phyloP scores from a whole-genome alignment of 1,284 basidiomycete genomes.

The Pseudozyma pruni region DNA sequence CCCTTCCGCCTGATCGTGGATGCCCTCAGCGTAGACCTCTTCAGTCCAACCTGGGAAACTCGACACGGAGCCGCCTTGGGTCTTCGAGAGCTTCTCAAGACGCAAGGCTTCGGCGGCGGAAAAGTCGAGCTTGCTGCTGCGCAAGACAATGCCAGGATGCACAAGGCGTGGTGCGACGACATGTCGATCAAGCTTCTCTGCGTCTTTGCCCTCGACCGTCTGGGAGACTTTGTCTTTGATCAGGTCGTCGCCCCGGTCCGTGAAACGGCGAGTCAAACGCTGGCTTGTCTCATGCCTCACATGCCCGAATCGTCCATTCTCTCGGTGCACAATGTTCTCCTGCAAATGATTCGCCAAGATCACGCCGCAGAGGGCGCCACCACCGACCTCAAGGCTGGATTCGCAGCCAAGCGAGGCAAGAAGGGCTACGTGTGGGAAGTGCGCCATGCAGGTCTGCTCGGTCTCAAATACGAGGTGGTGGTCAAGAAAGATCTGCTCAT shows the following conservation, averaged over 20 bases:
- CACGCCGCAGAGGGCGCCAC: constrained; percentile 67
- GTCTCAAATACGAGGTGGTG: constrained; percentile 97
- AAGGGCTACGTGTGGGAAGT: constrained; percentile 91
- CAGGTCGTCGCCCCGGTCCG: constrained; percentile 97
- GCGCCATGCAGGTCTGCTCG: constrained; percentile 92
- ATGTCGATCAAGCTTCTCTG: constrained; percentile 86
- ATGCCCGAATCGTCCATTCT: constrained; percentile 80
- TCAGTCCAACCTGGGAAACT: constrained; percentile 87
- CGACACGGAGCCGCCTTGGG: constrained; percentile 94
- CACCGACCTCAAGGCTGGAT: constrained; percentile 37
- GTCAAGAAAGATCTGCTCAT: constrained; percentile 83
- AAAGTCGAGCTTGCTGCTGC: constrained; percentile 69
- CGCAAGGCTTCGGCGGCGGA: constrained; percentile 84
- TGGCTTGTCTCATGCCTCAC: constrained; percentile 87
- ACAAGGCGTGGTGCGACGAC: constrained; percentile 88
- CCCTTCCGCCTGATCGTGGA: constrained; percentile 88
- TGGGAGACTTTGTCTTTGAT: constrained; percentile 97
- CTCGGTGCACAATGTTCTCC: constrained; percentile 83
- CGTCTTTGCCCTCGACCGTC: constrained; percentile 93
- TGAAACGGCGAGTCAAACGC: constrained; percentile 93
- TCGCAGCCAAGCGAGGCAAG: constrained; percentile 69
- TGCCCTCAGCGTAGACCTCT: constrained; percentile 84
- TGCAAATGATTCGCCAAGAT: constrained; percentile 93
- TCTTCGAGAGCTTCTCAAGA: constrained; percentile 85
- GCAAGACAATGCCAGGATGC: constrained; percentile 66